phyloP scores from a whole-genome alignment of 768 basidiomycete genomes.

The Dentipellis sp. region DNA sequence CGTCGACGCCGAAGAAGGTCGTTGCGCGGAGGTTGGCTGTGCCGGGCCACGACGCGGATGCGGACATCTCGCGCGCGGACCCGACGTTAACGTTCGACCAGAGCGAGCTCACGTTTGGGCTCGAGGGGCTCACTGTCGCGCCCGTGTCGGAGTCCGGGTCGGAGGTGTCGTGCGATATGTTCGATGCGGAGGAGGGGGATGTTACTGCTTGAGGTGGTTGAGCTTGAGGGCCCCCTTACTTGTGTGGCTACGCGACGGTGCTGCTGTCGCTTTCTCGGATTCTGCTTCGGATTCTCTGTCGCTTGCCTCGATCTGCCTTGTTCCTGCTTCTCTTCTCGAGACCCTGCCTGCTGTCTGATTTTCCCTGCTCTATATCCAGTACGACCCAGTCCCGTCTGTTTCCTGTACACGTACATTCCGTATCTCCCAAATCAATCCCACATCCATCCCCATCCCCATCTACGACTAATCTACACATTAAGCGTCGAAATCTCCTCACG shows the following conservation, averaged over 20 bases:
- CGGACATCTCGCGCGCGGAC: neutral
- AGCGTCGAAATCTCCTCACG: neutral
- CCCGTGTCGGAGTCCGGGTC: neutral
- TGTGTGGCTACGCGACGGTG: neutral
- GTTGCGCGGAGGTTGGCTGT: no score
- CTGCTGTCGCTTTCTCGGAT: neutral
- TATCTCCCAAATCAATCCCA: neutral
- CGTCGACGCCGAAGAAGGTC: neutral
- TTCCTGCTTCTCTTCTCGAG: no score
- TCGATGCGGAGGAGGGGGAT: no score
- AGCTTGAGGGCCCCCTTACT: neutral
- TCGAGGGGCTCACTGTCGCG: slow-evolving; percentile 2
- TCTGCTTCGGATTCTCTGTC: neutral
- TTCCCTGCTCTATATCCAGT: neutral
- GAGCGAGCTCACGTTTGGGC: slow-evolving; percentile 5
- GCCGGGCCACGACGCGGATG: neutral
- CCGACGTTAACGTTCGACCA: neutral
- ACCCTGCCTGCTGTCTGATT: neutral
- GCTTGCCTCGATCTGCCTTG: neutral
- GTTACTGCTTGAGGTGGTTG: neutral
- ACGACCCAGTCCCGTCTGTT: neutral
- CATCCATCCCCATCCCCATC: no score
- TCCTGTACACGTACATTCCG: neutral
- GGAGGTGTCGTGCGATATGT: neutral
- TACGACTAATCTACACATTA: neutral